Base-by-base conservation (phyloP, 2,329 filamentous ascomycete species). In the Fusarium metavorans region DNA sequence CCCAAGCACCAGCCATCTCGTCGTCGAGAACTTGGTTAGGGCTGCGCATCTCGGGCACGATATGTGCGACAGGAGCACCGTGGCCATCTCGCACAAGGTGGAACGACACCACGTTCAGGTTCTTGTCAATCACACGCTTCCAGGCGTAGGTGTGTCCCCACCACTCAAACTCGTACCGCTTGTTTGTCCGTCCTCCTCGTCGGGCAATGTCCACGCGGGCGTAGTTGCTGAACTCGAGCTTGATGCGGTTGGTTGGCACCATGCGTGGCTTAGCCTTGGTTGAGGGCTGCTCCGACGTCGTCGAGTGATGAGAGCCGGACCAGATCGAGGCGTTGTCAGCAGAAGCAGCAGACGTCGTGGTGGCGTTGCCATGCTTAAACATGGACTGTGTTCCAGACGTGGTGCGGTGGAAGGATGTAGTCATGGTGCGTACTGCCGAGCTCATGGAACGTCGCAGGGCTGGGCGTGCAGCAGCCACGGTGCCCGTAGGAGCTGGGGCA, bases 171-270 rank as follows among this genome's bases (percentile, higher is more conserved):
- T 95, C 94, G 82, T 98, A 98, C 71, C 91, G 90, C 84, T 95
- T 96, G 72, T 88, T 88, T 41, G 88, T 86, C 75, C 90, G 92
- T 63, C 88, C 88, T 52, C 88, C 86, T 76, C 90, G 92, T 60
- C 94, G 91, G 76, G 90, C 91, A 60, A 99, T 85, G 74, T 98
- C 94, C 45, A 98, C 91, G 77, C 97, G 95, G 3, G 96, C 96
- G 81, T 99, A 99, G 85, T 98, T 99, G 75, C 95, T 97, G 82
- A 98, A 99, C 81, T 98, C 96, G 37, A 99, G 89, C 83, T 95
- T 94, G 81, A 96, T 93, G 39, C 89, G 92, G 82, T 97, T 95
- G 67, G 92, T 94, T 20, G 94, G 90, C 52, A 87, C 79, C 63
- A 83, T 78, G 48, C 77, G 77, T 45, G 84, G 82, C 64, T 81